Percentiles rank a stretch among this genome's conserved stretches.
phyloP scores from a whole-genome alignment of 345 rosid genomes.

The Aquilaria malaccensis region DNA sequence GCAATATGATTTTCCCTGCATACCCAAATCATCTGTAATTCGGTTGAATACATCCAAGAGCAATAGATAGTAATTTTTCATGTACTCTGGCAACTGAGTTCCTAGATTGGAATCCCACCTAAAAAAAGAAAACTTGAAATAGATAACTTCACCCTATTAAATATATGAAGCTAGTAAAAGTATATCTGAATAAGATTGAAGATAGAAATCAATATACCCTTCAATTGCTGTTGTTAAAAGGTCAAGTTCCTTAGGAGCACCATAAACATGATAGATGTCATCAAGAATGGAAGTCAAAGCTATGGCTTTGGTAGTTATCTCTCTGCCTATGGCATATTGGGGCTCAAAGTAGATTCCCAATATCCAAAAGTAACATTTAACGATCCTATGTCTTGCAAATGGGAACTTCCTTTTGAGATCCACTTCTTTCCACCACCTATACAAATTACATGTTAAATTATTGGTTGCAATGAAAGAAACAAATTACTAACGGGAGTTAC shows the following conservation, averaged over 20 bases:
- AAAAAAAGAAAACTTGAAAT: background rate
- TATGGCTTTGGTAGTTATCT: constrained; percentile 11
- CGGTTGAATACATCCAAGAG: constrained; percentile 22
- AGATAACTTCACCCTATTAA: background rate
- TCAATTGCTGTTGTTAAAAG: constrained; percentile 16
- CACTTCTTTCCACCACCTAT: constrained; percentile 22
- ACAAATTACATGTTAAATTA: background rate
- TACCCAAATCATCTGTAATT: constrained; percentile 11
- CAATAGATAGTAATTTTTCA: constrained; percentile 22
- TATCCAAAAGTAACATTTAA: constrained; percentile 8
- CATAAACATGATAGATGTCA: constrained; percentile 22
- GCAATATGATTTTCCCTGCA: constrained; percentile 13
- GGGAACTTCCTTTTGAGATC: constrained; percentile 17
- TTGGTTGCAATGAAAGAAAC: no score
- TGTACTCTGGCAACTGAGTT: constrained; percentile 18
- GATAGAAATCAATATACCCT: constrained; percentile 8
- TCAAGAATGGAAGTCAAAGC: constrained; percentile 7
- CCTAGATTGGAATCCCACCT: constrained; percentile 17
- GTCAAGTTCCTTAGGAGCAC: constrained; percentile 21
- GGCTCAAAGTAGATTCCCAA: constrained; percentile 14
- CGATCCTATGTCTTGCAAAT: background rate
- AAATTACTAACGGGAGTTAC: background rate
- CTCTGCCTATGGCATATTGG: constrained; percentile 4
- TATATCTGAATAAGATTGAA: background rate
- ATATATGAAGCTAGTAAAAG: background rate